Base-by-base conservation (phyloP, 1,284 basidiomycete species). In the Tausonia pullulans region DNA sequence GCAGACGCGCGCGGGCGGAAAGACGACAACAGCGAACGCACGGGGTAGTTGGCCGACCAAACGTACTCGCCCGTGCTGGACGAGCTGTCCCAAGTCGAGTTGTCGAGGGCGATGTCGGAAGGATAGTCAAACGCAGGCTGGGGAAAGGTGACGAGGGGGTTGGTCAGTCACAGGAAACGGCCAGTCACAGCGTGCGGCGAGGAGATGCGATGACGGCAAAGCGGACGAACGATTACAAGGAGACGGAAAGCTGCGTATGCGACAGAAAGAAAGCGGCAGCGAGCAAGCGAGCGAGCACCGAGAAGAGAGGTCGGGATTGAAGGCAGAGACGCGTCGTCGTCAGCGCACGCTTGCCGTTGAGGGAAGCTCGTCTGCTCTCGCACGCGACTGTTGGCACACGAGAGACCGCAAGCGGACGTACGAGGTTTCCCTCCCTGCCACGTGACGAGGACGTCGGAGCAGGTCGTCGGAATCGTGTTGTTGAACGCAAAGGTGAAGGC, bases 401-500 rank as follows among this genome's bases (percentile, higher is more conserved):
- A 27, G 39, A 27, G 13, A 8, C 8, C 40, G 54, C 6, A 5
- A 56, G 54, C 13, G 53, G 13, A 62, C 61, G 46, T 1, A 64
- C 63, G 44, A 64, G 63, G 63, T 39, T 50, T 5, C 5, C 63
- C 63, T 43, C 63, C 63, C 13, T 40, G n/a, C 63, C 63, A 64
- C 5, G 44, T 14, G 11, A 64, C 58, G 3, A 46, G 39, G 13
- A 64, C 63, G 2, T 41, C 41, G 43, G 59, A 57, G 57, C 63
- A 64, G 51, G 52, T 59, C 40, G 48, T 41, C 5, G 63, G 57
- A 27, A 10, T 39, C 3, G 63, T 64, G 50, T 64, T 50, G 58
- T 64, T 64, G 57, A 64, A 64, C 40, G n/a, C 14, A 43, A 64
- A 64, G 11, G 63, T 64, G 57, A 64, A 64, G 41, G 63, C 63